Base-by-base conservation (phyloP, 768 basidiomycete genomes). In the Kondoa malvinella region DNA sequence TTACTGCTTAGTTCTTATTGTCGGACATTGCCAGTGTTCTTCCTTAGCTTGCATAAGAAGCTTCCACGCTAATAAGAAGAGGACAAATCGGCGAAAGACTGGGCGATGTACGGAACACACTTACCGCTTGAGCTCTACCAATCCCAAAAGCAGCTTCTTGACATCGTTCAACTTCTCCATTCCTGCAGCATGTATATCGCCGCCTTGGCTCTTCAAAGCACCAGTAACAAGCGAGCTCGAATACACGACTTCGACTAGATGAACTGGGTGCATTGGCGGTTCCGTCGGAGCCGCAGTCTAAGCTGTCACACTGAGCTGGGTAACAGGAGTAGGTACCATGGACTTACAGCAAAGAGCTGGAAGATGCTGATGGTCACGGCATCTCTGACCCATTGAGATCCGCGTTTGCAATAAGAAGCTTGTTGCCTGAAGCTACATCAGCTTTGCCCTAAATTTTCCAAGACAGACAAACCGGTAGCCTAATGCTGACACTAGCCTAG, bases 241-340 rank as follows among this genome's bases (percentile, higher is more conserved):
- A 33, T 63, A 31, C n/a, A 63, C 61, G 3, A 33, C 61, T 32
- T 63, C 61, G 2, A 63, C 61, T 17, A 63, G 61, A 17, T 33
- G 33, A 16, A 32, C 8, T 3, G 61, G 61, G 12, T 27, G 15
- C 3, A 63, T 27, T 31, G 61, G 61, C 32, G 61, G 27, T 17
- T 63, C 61, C 12, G 8, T 50, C 21, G 40, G 40, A 21, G 8
- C 21, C 3, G 32, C 8, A 16, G 16, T 17, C 61, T 63, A 4
- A 17, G 27, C 15, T 26, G 26, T 33, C 16, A 63, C 31, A 8
- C 3, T 3, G 8, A 63, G 30, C 3, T 17, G n/a, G 14, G 15
- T 21, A 31, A 31, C 33, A 16, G 12, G 8, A 27, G 27, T 63
- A 31, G 8, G 32, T 17, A 21, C 61, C 12, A 63, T 27, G n/a